Conservation (phyloP, 2,329 filamentous ascomycete species). For the Colletotrichum sp. region DNA sequence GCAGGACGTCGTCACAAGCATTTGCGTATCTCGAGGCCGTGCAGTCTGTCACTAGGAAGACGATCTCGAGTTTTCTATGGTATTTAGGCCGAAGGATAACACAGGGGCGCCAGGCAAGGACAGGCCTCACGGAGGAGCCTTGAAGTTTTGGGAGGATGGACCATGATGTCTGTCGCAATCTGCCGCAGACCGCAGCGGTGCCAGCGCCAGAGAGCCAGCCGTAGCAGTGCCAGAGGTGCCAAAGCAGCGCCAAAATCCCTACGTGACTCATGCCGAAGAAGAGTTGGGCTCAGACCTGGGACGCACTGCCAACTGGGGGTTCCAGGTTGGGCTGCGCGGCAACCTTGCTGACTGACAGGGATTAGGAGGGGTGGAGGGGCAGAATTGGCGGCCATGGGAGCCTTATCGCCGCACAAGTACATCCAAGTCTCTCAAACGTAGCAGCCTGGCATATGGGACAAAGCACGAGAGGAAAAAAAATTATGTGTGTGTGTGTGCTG, state of each 20-base stretch:
- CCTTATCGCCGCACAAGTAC: conserved; percentile 13
- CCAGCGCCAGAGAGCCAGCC: background rate
- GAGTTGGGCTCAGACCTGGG: conserved; percentile 17
- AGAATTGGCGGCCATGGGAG: background rate
- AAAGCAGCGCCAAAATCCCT: background rate
- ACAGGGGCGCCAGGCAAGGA: background rate
- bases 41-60: background rate
- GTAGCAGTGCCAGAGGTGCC: background rate
- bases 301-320: background rate
- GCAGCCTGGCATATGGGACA: background rate
- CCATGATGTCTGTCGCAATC: background rate
- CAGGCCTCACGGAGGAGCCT: conserved; percentile 9
- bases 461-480: background rate
- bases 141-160: conserved; percentile 2
- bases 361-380: conserved; percentile 19
- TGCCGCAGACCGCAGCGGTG: background rate
- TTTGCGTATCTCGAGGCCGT: background rate
- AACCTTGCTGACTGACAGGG: conserved; percentile 16
- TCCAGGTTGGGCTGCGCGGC: conserved; percentile 20
- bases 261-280: conserved; percentile 21
- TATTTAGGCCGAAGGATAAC: background rate
- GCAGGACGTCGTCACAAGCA: background rate
- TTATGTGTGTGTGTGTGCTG: background rate
- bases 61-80: background rate
- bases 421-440: background rate